Evolutionary conservation across 768 basidiomycete species (phyloP).

Genomic region (Trametes meyenii): DNA sequence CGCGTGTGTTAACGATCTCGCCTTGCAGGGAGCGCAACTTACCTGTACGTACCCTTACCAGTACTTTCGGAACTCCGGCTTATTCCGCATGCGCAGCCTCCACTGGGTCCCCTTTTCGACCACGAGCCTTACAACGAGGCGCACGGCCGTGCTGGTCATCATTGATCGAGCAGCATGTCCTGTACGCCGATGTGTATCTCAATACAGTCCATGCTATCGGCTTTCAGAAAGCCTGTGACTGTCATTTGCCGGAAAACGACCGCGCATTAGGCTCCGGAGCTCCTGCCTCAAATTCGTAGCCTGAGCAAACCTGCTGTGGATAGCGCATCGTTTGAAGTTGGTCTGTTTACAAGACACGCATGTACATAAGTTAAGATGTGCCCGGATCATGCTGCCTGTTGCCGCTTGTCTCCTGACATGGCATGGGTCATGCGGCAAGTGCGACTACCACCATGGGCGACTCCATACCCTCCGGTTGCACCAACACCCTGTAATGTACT

Average conservation of each 20-base stretch:
- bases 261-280: too few relatives aligned
- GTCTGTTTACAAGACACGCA: too few relatives aligned
- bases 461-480: too few relatives aligned
- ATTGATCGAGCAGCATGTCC: not conserved
- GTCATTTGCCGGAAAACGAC: too few relatives aligned
- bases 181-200: not conserved
- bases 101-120: constrained; percentile 65
- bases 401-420: not conserved
- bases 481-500: too few relatives aligned
- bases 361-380: not conserved
- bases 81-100: constrained; percentile 47
- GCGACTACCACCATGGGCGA: too few relatives aligned
- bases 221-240: not conserved
- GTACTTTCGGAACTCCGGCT: constrained; percentile 2
- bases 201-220: not conserved
- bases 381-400: not conserved
- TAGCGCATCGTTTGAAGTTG: too few relatives aligned
- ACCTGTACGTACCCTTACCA: constrained; percentile 55
- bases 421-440: too few relatives aligned
- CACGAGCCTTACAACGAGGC: constrained; percentile 44
- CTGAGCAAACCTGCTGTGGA: too few relatives aligned
- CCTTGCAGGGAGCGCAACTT: constrained; percentile 74
- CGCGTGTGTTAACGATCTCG: not conserved
- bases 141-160: constrained; percentile 15
- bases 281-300: too few relatives aligned